A percentile compares a stretch with the other conserved stretches of the same genome.
Conservation (phyloP, 208 protist species). For the Crithidia expoeki region DNA sequence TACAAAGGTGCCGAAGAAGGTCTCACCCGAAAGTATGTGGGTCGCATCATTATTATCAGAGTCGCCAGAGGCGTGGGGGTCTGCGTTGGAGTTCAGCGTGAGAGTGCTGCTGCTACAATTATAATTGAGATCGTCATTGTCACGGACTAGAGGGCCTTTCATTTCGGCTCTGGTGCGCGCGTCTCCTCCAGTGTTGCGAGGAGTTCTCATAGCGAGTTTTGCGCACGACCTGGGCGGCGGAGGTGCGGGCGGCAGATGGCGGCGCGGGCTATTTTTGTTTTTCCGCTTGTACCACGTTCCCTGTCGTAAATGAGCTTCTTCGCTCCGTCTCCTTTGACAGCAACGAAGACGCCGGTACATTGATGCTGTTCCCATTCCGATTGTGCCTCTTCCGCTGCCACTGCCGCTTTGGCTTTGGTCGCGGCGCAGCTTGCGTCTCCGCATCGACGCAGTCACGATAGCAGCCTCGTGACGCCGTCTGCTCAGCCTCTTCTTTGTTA, state of each 20-base stretch:
- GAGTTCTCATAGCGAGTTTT: neutral
- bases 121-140: neutral
- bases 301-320: too few species aligned
- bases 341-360: neutral
- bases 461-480: neutral
- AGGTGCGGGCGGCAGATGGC: neutral
- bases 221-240: neutral
- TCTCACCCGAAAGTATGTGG: neutral
- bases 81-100: neutral
- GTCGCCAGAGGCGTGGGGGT: neutral
- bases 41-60: neutral
- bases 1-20: slow-evolving; percentile 9
- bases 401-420: too few species aligned
- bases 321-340: neutral
- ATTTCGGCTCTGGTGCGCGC: neutral
- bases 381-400: slow-evolving; percentile 8
- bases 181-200: too few species aligned
- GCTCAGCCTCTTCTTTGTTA: neutral
- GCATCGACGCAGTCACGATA: slow-evolving; percentile 7
- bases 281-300: neutral
- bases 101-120: slow-evolving; percentile 4
- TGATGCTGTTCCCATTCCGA: neutral
- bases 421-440: slow-evolving; percentile 7
- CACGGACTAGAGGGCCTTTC: too few species aligned
- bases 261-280: neutral